phyloP scores from a whole-genome alignment of 495 filamentous ascomycete genomes.

The Neurospora sp. region DNA sequence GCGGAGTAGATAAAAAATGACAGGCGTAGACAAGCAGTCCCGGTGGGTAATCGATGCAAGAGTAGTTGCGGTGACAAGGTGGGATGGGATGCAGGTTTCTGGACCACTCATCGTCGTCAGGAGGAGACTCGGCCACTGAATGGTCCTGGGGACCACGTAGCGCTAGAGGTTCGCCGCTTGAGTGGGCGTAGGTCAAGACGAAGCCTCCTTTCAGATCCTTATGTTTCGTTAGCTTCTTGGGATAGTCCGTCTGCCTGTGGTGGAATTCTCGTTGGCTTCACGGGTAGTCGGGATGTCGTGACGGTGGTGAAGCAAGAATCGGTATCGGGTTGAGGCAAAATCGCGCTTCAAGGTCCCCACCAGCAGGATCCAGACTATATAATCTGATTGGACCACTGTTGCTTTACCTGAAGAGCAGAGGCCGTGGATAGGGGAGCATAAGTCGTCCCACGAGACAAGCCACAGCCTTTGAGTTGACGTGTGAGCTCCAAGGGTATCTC shows the following conservation, averaged over 20 bases:
- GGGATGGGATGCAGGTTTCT: conserved; percentile 26
- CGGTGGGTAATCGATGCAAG: conserved; percentile 20
- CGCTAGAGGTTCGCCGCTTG: conserved; percentile 18
- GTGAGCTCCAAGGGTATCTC: background rate
- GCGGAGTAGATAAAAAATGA: conserved; percentile 22
- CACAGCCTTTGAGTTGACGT: background rate
- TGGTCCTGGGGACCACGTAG: conserved; percentile 22
- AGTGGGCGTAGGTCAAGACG: conserved; percentile 19
- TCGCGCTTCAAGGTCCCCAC: background rate
- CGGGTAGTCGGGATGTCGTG: background rate
- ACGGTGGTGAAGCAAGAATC: background rate
- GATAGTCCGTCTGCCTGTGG: background rate
- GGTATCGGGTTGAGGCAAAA: background rate
- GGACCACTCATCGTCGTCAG: conserved; percentile 31
- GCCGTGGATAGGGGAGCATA: background rate
- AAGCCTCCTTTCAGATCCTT: conserved; percentile 10
- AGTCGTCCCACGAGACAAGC: background rate
- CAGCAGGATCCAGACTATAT: background rate
- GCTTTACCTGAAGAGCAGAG: background rate
- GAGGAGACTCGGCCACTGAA: conserved; percentile 27
- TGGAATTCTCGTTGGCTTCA: background rate
- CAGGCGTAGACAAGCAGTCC: conserved; percentile 15
- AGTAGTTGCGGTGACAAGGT: conserved; percentile 23
- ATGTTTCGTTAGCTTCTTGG: conserved; percentile 6
- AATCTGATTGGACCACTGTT: background rate